Conservation (phyloP, 768 basidiomycete genomes). For the Neoboletus magnificus region DNA sequence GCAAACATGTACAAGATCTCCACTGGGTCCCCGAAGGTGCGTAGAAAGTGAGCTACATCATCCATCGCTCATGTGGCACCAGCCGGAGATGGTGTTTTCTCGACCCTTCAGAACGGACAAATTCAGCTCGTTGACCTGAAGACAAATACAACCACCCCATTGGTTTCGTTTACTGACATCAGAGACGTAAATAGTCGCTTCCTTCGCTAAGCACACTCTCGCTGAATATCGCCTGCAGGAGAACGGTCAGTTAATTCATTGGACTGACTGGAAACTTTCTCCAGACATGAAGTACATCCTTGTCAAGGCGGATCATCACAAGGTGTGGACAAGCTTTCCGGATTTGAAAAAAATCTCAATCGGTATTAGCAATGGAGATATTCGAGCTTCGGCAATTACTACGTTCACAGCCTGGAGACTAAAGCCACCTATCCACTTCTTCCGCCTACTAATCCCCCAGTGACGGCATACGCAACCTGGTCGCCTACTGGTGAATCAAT, state of each 20-base stretch:
- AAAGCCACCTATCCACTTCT: slow-evolving; percentile 69
- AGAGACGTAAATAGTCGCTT: slow-evolving; percentile 50
- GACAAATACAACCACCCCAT: slow-evolving; percentile 59
- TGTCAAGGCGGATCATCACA: slow-evolving; percentile 67
- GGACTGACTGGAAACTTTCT: slow-evolving; percentile 76
- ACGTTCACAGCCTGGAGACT: slow-evolving; percentile 75
- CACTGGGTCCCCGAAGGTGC: slow-evolving; percentile 93
- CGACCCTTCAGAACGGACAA: slow-evolving; percentile 52
- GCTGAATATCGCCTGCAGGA: slow-evolving; percentile 40
- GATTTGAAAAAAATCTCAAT: too few relatives aligned
- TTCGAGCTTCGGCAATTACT: slow-evolving; percentile 89
- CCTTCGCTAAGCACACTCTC: neutral
- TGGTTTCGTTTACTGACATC: slow-evolving; percentile 59
- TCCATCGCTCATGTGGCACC: slow-evolving; percentile 8
- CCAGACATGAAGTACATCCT: slow-evolving; percentile 90
- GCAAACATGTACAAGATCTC: slow-evolving; percentile 42
- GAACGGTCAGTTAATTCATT: slow-evolving; percentile 46
- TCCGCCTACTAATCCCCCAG: slow-evolving; percentile 64
- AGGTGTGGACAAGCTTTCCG: slow-evolving; percentile 43
- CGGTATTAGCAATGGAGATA: slow-evolving; percentile 85
- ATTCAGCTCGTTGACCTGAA: slow-evolving; percentile 83
- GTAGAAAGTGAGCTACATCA: slow-evolving; percentile 10
- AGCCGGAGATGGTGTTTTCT: slow-evolving; percentile 96
- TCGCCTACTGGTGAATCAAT: slow-evolving; percentile 78
- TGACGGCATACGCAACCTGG: slow-evolving; percentile 81